phyloP scores from a whole-genome alignment of 148 eudicot species.

The Polygonum aviculare region DNA sequence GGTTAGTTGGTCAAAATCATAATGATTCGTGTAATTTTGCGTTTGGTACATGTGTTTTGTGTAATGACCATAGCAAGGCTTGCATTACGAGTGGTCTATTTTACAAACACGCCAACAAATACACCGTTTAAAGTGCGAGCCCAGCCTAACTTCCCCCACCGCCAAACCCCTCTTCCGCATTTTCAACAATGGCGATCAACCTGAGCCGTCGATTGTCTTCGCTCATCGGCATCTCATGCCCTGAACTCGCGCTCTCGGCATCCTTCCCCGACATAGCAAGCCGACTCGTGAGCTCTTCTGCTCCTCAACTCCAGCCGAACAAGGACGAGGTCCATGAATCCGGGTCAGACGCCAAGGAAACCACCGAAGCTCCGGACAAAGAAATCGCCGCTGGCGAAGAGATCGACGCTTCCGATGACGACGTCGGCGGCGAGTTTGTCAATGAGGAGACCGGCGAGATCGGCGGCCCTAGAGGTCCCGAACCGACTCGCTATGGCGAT shows the following conservation, averaged over 20 bases:
- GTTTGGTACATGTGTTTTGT: no score
- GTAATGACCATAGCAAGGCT: no score
- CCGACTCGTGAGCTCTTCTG: conserved; percentile 26
- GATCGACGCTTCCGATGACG: conserved; percentile 24
- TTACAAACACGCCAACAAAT: not conserved
- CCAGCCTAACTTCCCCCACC: not conserved
- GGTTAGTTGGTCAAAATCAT: no score
- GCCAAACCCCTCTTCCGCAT: not conserved
- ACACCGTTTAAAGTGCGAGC: not conserved
- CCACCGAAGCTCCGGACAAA: conserved; percentile 5
- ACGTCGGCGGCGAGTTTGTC: conserved; percentile 17
- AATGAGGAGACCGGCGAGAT: conserved; percentile 78
- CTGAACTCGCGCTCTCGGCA: conserved; percentile 12
- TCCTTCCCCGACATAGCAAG: conserved; percentile 14
- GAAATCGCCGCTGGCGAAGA: conserved; percentile 12
- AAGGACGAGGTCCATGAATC: conserved; percentile 14
- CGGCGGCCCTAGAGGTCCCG: conserved; percentile 91
- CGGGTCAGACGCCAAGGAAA: conserved; percentile 13
- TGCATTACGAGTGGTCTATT: no score
- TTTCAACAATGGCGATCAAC: conserved; percentile 32
- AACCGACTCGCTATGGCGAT: conserved; percentile 89
- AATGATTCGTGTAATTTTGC: no score
- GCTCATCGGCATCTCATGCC: conserved; percentile 6
- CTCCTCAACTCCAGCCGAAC: conserved; percentile 16
- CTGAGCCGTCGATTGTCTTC: conserved; percentile 36